Evolutionary conservation across 768 basidiomycete genomes (phyloP), one percentile per base, ranked within the genome.

Genomic region (Scleroderma citrinum): DNA sequence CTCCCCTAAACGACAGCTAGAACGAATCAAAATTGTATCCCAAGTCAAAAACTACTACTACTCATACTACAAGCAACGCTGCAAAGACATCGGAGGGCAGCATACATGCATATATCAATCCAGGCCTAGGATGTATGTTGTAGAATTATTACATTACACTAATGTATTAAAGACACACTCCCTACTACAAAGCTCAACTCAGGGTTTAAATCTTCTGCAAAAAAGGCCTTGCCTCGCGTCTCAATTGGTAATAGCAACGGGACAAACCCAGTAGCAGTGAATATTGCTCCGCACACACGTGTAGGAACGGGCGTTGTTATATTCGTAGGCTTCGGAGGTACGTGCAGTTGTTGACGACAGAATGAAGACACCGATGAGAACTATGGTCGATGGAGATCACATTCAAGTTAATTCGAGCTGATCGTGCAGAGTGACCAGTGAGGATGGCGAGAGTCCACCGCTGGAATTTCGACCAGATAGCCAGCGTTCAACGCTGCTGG

Each of bases 401-500:
- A 30, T 13, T 10, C n/a, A n/a, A n/a, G n/a, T n/a, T n/a, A n/a
- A n/a, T n/a, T n/a, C n/a, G 26, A 42, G 13, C 12, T 14, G n/a
- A 29, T 29, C 8, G 34, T 12, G 34, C 16, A 7, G 19, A 57
- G 68, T 13, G 52, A 73, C 74, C 51, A 0, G 81, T 81, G 13
- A 79, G 77, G 30, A 75, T 59, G 0, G 76, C 64, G 4, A 83
- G 67, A 1, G 80, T 75, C 11, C 81, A 79, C 43, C 74, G 75
- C 17, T 81, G 69, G 5, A 0, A 78, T 46, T 44, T 82, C 78
- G 24, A 81, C 77, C 10, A 76, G 61, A 54, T 71, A 74, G 0
- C 80, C 81, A 23, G 79, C 79, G 43, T 81, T 54, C 23, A 80
- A 60, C 2, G 80, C 77, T 19, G 81, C 80, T 1, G 81, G 78